Base-by-base conservation (phyloP, 768 basidiomycete species). In the Clavaria fumosa region DNA sequence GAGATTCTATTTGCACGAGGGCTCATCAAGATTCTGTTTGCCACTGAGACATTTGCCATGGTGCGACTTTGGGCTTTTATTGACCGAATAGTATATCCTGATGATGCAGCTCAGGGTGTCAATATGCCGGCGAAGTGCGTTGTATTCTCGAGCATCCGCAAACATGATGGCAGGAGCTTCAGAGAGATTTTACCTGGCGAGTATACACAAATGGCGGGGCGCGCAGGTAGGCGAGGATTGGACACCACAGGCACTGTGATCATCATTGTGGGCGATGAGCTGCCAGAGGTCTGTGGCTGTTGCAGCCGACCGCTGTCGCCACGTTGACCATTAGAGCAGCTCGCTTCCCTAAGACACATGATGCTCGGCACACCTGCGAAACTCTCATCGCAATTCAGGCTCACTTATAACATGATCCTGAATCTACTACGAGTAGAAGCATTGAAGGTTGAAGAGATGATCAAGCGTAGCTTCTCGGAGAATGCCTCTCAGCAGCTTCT, bases 31-130 rank as follows among this genome's bases (percentile, higher is more conserved):
- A 75, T 95, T 15, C 61, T 99, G 5, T 99, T 99, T 53, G 95
- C 95, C 1, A 99, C 95, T 4, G 95, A 99, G 59, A 99, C 95
- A 0, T 99, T 99, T 54, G 93, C 93, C 0, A 97, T 99, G 93
- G 91, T 89, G 39, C 38, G n/a, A 17, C 20, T n/a, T 11, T 27
- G 7, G n/a, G 14, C 34, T 11, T 26, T n/a, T 18, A 28, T 3
- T 34, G 12, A n/a, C 23, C 5, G 21, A n/a, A n/a, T n/a, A n/a
- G n/a, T n/a, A n/a, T n/a, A n/a, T n/a, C 33, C 19, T 34, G 33
- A 34, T 28, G 9, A 28, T 28, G 26, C 26, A 9, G 9, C 21
- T n/a, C 31, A 96, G 91, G 95, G 95, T 34, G 95, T 99, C 38
- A 99, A 99, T 57, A 99, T 99, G 95, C 95, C 95, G 14, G 88